phyloP scores from a whole-genome alignment of 768 basidiomycete genomes.

The Myochromella boudieri region DNA sequence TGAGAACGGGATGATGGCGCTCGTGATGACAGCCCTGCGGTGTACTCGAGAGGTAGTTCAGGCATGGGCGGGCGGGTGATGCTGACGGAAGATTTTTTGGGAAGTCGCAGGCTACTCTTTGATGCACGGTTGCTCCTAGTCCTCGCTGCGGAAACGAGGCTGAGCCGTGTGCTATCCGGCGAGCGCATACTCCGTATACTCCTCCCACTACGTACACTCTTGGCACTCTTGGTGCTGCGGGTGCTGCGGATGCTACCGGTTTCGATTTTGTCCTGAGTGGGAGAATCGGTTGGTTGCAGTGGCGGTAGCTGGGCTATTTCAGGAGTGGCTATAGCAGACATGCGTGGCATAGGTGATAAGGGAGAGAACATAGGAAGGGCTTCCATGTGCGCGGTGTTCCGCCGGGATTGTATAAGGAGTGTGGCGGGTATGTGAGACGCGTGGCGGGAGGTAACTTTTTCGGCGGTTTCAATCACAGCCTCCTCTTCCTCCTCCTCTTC shows the following conservation, averaged over 20 bases:
- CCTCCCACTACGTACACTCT: slow-evolving; percentile 33
- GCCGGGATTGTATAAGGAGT: slow-evolving; percentile 11
- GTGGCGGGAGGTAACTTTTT: slow-evolving; percentile 34
- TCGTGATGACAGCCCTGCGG: slow-evolving; percentile 4
- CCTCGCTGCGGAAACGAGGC: slow-evolving; percentile 62
- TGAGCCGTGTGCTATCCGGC: slow-evolving; percentile 20
- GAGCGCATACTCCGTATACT: slow-evolving; percentile 29
- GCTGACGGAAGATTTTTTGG: slow-evolving; percentile 25
- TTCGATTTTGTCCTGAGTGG: slow-evolving; percentile 33
- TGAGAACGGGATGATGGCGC: slow-evolving; percentile 8
- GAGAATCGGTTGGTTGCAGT: not conserved
- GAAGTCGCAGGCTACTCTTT: slow-evolving; percentile 66
- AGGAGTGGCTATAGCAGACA: slow-evolving; percentile 8
- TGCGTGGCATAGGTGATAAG: slow-evolving; percentile 15
- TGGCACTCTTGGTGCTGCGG: slow-evolving; percentile 32
- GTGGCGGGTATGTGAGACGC: slow-evolving; percentile 14
- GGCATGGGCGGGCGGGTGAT: slow-evolving; percentile 31
- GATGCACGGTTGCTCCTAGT: slow-evolving; percentile 63
- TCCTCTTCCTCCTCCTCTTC: slow-evolving; percentile 25
- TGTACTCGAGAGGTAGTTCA: slow-evolving; percentile 25
- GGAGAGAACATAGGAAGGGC: slow-evolving; percentile 15
- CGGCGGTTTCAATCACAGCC: slow-evolving; percentile 47
- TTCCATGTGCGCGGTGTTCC: slow-evolving; percentile 14
- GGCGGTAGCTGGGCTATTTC: not conserved
- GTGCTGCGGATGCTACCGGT: slow-evolving; percentile 38